Conservation (phyloP, 2,329 filamentous ascomycete species). For the Plenodomus lindquistii region DNA sequence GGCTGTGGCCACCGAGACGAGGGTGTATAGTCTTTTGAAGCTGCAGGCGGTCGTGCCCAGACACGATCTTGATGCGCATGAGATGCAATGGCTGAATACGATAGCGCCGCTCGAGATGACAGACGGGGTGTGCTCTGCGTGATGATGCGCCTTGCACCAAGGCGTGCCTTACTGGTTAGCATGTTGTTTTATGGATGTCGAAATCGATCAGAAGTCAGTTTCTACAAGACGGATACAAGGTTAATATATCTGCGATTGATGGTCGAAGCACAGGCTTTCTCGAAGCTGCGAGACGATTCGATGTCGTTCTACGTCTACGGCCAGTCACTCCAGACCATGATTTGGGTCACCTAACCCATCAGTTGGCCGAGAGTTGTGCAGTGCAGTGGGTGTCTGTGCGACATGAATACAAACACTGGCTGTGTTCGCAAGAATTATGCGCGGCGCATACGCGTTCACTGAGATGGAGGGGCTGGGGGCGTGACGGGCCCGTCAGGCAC, state of each 20-base stretch:
- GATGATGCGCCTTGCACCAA: conserved; percentile 40
- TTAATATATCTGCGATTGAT: conserved; percentile 29
- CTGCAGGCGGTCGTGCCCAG: conserved; percentile 15
- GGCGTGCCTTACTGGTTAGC: conserved; percentile 42
- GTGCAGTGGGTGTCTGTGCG: neutral
- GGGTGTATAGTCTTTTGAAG: conserved; percentile 6
- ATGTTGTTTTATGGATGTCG: conserved; percentile 24
- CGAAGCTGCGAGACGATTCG: conserved; percentile 29
- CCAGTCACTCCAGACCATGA: conserved; percentile 4
- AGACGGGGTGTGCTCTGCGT: conserved; percentile 3
- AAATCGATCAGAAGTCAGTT: conserved; percentile 4
- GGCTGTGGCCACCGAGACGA: conserved; percentile 24
- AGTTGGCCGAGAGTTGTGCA: neutral
- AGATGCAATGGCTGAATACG: neutral
- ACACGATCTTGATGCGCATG: neutral
- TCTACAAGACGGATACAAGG: conserved; percentile 6
- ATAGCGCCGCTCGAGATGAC: neutral
- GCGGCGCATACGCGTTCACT: neutral
- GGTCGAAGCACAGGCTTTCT: conserved; percentile 23
- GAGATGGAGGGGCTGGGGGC: neutral
- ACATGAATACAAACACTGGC: neutral
- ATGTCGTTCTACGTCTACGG: conserved; percentile 21
- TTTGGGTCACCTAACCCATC: too few relatives aligned
- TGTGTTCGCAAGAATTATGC: neutral
- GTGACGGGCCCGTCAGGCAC: neutral